Evolutionary conservation across 768 basidiomycete species (phyloP).

Genomic region (Xerocomus brunneocitrinus): DNA sequence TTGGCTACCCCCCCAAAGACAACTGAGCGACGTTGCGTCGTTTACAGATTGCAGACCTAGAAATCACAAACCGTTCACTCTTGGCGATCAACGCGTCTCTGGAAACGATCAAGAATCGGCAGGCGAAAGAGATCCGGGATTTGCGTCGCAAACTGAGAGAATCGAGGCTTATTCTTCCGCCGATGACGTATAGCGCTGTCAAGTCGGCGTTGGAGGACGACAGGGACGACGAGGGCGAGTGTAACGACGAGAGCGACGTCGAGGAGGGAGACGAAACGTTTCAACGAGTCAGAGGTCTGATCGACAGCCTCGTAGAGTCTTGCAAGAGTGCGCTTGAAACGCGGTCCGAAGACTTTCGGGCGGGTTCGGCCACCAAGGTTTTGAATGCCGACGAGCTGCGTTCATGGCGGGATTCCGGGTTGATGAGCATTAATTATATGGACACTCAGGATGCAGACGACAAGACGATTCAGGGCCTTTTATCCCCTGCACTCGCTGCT

Average conservation of each 20-base stretch:
- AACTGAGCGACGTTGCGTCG: conserved; percentile 2
- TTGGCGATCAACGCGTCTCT: conserved; percentile 80
- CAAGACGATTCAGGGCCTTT: conserved; percentile 23
- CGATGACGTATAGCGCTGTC: conserved; percentile 57
- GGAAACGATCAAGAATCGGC: conserved; percentile 73
- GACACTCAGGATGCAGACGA: conserved; percentile 27
- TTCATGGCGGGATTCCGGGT: conserved; percentile 45
- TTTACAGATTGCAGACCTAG: conserved; percentile 80
- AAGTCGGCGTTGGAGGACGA: conserved; percentile 44
- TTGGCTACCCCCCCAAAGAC: neutral
- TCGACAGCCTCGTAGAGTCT: conserved; percentile 57
- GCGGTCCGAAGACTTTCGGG: conserved; percentile 48
- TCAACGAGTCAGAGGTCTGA: conserved; percentile 54
- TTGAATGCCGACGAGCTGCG: conserved; percentile 69
- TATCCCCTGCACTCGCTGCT: conserved; percentile 18
- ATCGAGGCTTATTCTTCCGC: conserved; percentile 68
- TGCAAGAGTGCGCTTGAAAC: conserved; percentile 61
- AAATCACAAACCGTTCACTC: conserved; percentile 85
- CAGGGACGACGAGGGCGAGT: conserved; percentile 37
- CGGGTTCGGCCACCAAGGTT: conserved; percentile 56
- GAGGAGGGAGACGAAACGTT: conserved; percentile 53
- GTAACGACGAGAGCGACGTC: conserved; percentile 27
- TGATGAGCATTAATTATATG: conserved; percentile 7
- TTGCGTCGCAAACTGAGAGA: conserved; percentile 79
- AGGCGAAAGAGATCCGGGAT: conserved; percentile 82